These are phyloP conservation scores for Pseudogymnoascus sp. DNA, from an alignment of 2,329 filamentous ascomycete genomes.

Conservation along the genomic window DNA sequence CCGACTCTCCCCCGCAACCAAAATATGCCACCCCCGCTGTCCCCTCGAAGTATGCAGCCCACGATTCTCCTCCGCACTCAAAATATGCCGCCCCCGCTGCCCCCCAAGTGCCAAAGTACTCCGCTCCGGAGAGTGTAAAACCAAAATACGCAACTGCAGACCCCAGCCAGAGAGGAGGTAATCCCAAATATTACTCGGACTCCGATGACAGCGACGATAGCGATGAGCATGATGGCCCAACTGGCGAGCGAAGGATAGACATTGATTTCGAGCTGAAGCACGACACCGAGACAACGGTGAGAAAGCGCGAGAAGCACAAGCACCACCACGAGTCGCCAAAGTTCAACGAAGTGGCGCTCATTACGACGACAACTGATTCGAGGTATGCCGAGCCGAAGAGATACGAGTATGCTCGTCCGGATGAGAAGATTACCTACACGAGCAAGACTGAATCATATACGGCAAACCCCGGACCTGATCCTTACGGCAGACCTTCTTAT, in stretches of 20 bases:
- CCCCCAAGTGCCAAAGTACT: not conserved
- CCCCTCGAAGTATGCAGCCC: too few relatives aligned
- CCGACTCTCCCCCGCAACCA: not conserved
- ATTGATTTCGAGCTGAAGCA: conserved; percentile 1
- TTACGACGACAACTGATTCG: conserved; percentile 3
- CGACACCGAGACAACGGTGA: not conserved
- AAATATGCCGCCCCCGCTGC: not conserved
- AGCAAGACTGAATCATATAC: conserved; percentile 21
- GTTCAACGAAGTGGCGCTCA: not conserved
- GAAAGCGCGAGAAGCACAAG: conserved; percentile 8
- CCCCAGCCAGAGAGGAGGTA: not conserved
- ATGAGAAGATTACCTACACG: conserved; percentile 30
- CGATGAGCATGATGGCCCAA: not conserved
- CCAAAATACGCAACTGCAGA: conserved; percentile 8
- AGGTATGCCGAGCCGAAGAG: conserved; percentile 27
- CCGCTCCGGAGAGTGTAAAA: not conserved
- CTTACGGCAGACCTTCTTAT: not conserved
- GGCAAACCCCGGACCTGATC: conserved; percentile 17
- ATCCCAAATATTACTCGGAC: conserved; percentile 4
- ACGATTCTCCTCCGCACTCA: not conserved
- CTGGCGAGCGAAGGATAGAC: conserved; percentile 2
- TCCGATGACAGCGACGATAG: not conserved
- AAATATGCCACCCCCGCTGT: conserved; percentile 3
- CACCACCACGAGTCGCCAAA: not conserved
- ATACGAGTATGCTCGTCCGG: conserved; percentile 34